Evolutionary conservation across 2,329 filamentous ascomycete species (phyloP).

Genomic region (Alternaria metachromatica): DNA sequence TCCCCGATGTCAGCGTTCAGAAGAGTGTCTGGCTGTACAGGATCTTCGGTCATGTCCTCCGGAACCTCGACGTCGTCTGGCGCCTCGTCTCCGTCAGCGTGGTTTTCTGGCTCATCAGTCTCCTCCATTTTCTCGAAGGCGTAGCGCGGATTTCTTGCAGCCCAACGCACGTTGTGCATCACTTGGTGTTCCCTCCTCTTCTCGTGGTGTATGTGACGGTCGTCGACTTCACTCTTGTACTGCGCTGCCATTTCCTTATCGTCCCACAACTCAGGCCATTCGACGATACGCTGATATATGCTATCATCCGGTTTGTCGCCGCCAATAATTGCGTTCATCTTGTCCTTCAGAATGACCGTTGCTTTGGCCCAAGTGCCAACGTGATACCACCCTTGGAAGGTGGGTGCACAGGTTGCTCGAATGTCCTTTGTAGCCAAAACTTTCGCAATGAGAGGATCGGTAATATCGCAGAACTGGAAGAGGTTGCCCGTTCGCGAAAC

Average conservation of each 20-base stretch:
- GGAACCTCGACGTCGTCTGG: constrained; percentile 33
- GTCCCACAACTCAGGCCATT: constrained; percentile 45
- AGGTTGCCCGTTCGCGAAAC: constrained; percentile 83
- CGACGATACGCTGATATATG: constrained; percentile 39
- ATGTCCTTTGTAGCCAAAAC: constrained; percentile 69
- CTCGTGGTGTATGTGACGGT: constrained; percentile 29
- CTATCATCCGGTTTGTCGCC: constrained; percentile 42
- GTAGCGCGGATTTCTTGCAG: constrained; percentile 42
- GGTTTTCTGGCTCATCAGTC: constrained; percentile 1
- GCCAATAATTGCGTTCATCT: constrained; percentile 62
- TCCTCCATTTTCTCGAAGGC: constrained; percentile 43
- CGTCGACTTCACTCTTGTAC: constrained; percentile 37
- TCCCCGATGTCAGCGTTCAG: constrained; percentile 28
- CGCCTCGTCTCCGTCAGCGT: constrained; percentile 19
- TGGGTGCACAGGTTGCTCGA: constrained; percentile 52
- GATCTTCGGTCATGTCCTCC: constrained; percentile 41
- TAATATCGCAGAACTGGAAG: constrained; percentile 94
- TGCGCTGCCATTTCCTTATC: constrained; percentile 38
- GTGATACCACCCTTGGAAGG: constrained; percentile 79
- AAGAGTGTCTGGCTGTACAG: constrained; percentile 33
- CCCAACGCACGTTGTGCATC: constrained; percentile 41
- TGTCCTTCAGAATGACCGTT: constrained; percentile 86
- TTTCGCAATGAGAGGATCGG: constrained; percentile 73
- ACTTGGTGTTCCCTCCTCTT: constrained; percentile 39
- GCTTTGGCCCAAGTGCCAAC: constrained; percentile 83